Conservation (phyloP, 78 protist species). For the Dictyostelium intermedium region DNA sequence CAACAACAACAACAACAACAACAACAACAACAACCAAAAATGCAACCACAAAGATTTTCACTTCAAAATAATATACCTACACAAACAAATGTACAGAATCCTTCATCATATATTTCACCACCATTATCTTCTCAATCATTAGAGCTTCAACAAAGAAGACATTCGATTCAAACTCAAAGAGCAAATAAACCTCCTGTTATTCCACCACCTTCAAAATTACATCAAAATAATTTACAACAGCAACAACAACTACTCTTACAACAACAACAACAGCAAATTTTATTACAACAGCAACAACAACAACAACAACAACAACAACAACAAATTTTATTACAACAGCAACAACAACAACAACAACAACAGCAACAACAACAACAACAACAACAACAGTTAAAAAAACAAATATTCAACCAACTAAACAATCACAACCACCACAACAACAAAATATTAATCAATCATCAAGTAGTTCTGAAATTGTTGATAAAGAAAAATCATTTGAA, state of each 20-base stretch:
- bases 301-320: background rate
- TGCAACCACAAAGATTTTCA: background rate
- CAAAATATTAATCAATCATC: background rate
- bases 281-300: constrained; percentile 4
- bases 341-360: background rate
- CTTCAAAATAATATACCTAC: background rate
- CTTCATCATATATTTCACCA: background rate
- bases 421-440: background rate
- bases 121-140: background rate
- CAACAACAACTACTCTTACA: constrained; percentile 16
- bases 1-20: constrained; percentile 1
- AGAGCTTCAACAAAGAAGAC: background rate
- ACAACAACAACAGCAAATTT: background rate
- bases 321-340: background rate
- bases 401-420: background rate
- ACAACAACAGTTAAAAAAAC: background rate
- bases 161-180: background rate
- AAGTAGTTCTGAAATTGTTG: background rate
- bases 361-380: background rate
- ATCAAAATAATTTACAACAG: background rate
- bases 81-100: background rate
- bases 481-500: constrained; percentile 18
- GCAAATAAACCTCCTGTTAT: background rate
- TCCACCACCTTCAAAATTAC: background rate
- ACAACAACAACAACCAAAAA: background rate